Conservation (phyloP, 768 basidiomycete species). For the Clitopilus hobsonii region DNA sequence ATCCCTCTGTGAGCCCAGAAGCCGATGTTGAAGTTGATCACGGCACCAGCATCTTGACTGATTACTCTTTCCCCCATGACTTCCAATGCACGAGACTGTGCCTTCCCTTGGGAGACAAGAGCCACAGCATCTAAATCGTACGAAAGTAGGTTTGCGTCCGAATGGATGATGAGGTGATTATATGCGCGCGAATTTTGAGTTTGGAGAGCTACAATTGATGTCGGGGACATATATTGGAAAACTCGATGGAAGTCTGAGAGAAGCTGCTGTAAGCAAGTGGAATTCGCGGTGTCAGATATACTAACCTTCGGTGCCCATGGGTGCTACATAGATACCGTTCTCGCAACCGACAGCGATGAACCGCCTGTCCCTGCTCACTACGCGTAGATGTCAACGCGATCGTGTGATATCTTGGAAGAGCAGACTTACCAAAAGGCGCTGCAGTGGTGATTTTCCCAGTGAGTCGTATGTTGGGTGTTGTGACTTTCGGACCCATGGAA, state of each 20-base stretch:
- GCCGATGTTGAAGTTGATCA: conserved; percentile 57
- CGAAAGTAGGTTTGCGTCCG: conserved; percentile 50
- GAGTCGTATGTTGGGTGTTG: conserved; percentile 25
- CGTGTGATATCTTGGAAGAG: not conserved
- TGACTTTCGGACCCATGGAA: conserved; percentile 29
- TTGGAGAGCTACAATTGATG: conserved; percentile 53
- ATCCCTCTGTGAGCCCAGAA: conserved; percentile 46
- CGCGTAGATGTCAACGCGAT: not conserved
- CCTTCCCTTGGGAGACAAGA: conserved; percentile 47
- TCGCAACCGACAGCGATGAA: conserved; percentile 64
- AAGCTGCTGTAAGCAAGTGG: not conserved
- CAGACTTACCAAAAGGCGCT: conserved; percentile 56
- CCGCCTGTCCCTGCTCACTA: conserved; percentile 46
- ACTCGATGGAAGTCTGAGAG: conserved; percentile 53
- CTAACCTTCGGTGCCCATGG: conserved; percentile 52
- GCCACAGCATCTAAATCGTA: conserved; percentile 73
- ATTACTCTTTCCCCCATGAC: conserved; percentile 61
- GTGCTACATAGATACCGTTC: conserved; percentile 66
- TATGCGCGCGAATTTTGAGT: conserved; percentile 35
- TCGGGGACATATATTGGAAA: conserved; percentile 44
- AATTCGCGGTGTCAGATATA: not conserved
- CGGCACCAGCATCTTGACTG: conserved; percentile 45
- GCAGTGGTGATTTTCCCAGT: conserved; percentile 60
- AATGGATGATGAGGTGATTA: conserved; percentile 66
- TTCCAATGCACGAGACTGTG: conserved; percentile 40